Base-by-base conservation (phyloP, 192 early-diverging fungal genomes). In the Linnemannia schmuckeri region DNA sequence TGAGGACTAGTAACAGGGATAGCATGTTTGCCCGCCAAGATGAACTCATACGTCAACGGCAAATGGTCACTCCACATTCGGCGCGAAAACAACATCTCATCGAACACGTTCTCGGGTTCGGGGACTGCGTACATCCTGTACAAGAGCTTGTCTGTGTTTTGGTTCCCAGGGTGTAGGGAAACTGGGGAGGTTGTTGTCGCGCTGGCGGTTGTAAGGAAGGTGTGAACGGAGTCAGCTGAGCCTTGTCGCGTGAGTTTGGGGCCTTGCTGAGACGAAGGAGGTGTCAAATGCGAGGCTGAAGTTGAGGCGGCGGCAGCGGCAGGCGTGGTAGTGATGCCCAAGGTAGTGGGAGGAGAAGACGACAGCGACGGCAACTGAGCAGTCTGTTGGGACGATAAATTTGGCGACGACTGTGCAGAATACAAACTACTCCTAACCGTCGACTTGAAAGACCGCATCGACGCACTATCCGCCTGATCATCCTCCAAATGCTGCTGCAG, bases 21-120 rank as follows among this genome's bases (percentile, higher is more conserved):
- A 49, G 85, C 85, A 78, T 87, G 85, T 35, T 87, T 87, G 49
- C 85, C 85, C 44, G 85, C 85, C 63, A 87, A 46, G 42, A 87
- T 87, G 66, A 78, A 87, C 76, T 87, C 85, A 68, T 87, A 87
- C 4, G 85, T 87, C 72, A 87, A 52, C n/a, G 85, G 85, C 75
- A 87, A 70, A 66, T 87, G 85, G 33, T 87, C 85, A 18, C 76
- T 78, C 85, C 85, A 87, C 85, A 87, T 87, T 1, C 85, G 47
- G 6, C 85, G 71, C 18, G 85, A 87, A 35, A 87, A 87, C 72
- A 87, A 47, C 85, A 87, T 87, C 79, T 87, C 85, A 54, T 87
- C 85, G 81, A 87, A 87, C 12, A 87, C 85, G 57, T 81, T 7
- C 41, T 87, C 85, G 3, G 85, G 79, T 22, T 81, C 70, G 2